A percentile compares a stretch with the other conserved stretches of the same genome.
Conservation (phyloP, 2,329 filamentous ascomycete species). For the Aspergillus viridinutans region DNA sequence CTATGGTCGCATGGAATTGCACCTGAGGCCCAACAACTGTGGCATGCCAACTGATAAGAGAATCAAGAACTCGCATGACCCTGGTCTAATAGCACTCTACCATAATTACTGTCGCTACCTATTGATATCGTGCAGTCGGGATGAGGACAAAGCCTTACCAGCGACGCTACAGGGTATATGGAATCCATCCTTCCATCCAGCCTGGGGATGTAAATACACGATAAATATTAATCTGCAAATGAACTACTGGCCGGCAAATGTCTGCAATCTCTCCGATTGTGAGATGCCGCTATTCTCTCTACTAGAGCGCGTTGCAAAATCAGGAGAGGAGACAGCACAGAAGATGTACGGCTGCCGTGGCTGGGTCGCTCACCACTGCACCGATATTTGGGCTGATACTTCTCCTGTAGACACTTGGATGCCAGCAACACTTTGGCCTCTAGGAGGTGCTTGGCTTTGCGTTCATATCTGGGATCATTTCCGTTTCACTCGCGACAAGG, state of each 20-base stretch:
- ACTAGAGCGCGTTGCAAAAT: conserved; percentile 29
- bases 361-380: conserved; percentile 56
- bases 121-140: conserved; percentile 52
- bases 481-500: conserved; percentile 42
- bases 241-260: conserved; percentile 57
- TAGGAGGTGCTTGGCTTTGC: conserved; percentile 57
- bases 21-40: conserved; percentile 19
- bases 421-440: conserved; percentile 39
- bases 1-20: conserved; percentile 28
- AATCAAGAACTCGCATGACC: conserved; percentile 37
- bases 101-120: conserved; percentile 54
- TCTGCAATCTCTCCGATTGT: conserved; percentile 46
- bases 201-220: conserved; percentile 56
- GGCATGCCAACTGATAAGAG: conserved; percentile 29
- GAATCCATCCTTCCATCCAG: conserved; percentile 45
- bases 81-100: conserved; percentile 50
- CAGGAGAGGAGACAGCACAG: conserved; percentile 50
- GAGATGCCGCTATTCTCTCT: conserved; percentile 42
- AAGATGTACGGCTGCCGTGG: conserved; percentile 53
- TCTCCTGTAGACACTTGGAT: conserved; percentile 46
- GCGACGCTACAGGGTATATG: conserved; percentile 57
- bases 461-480: conserved; percentile 57
- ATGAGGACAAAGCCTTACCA: conserved; percentile 31
- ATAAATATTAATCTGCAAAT: conserved; percentile 59
- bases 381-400: conserved; percentile 58